Evolutionary conservation across 176 grass and related monocot species (phyloP).

Genomic region (Cenchrus fungigraminus): DNA sequence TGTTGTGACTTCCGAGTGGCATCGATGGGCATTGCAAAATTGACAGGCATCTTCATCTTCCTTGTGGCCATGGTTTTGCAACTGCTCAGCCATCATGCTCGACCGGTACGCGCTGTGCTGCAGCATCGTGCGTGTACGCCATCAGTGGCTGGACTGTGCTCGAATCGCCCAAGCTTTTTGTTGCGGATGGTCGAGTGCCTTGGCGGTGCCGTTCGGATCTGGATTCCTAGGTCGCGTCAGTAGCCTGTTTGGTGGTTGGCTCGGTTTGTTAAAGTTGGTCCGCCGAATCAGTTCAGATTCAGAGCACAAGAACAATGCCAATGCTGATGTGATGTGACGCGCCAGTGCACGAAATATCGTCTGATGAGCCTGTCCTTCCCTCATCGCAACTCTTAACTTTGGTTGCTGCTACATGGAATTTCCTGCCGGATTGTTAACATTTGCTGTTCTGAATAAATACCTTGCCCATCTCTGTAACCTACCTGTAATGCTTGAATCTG

Average conservation of each 20-base stretch:
- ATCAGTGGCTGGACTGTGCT: background rate
- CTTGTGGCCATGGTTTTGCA: background rate
- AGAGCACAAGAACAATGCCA: background rate
- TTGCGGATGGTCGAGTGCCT: background rate
- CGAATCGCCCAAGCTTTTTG: background rate
- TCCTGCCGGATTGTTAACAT: background rate
- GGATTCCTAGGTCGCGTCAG: constrained; percentile 21
- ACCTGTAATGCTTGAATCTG: background rate
- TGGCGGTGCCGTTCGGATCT: constrained; percentile 38
- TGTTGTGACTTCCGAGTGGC: background rate
- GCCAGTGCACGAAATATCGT: background rate
- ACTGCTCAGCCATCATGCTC: background rate
- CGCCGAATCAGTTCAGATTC: constrained; percentile 5
- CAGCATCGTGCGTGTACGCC: background rate
- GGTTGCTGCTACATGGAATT: background rate
- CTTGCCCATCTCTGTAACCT: background rate
- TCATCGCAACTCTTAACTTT: background rate
- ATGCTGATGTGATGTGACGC: background rate
- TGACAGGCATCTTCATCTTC: background rate
- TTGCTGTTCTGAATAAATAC: background rate
- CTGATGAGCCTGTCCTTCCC: background rate
- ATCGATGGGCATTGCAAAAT: background rate
- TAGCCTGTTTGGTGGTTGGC: constrained; percentile 18
- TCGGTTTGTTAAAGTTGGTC: constrained; percentile 32
- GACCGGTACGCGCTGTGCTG: background rate